A percentile compares a stretch with the other conserved stretches of the same genome.
These are phyloP conservation scores for Acanthamoeba lugdunensis DNA, from an alignment of 208 protist genomes.

Conservation along the genomic window DNA sequence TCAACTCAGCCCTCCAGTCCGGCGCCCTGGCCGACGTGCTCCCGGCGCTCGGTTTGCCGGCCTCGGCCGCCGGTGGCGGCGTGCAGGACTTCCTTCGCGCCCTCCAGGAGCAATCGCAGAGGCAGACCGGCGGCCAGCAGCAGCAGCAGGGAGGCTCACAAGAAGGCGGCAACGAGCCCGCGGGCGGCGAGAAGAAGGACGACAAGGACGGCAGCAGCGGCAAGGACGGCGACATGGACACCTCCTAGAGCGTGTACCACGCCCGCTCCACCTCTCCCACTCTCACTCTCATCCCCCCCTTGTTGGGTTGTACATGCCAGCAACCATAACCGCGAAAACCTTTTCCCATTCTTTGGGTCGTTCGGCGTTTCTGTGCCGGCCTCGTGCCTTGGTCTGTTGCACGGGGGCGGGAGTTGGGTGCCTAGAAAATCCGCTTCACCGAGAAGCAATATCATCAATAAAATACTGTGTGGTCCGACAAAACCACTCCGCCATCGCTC, in stretches of 20 bases:
- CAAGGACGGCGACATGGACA: conserved; percentile 24
- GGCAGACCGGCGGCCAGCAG: background rate
- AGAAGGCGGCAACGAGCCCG: background rate
- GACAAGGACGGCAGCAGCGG: background rate
- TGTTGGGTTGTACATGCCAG: too few species aligned
- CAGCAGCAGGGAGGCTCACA: background rate
- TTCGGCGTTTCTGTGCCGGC: too few species aligned
- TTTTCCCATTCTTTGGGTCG: too few species aligned
- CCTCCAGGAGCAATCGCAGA: conserved; percentile 10
- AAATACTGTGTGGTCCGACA: too few species aligned
- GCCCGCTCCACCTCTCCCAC: too few species aligned
- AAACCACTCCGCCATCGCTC: too few species aligned
- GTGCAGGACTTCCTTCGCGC: conserved; percentile 61
- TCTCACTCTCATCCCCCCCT: too few species aligned
- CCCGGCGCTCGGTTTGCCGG: conserved; percentile 33
- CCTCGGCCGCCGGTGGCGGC: background rate
- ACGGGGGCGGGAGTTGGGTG: too few species aligned
- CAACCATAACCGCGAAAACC: too few species aligned
- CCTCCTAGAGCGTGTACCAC: background rate
- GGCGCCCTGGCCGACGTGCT: conserved; percentile 53
- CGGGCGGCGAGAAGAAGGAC: conserved; percentile 16
- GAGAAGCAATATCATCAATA: too few species aligned
- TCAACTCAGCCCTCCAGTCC: conserved; percentile 69
- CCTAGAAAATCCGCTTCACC: too few species aligned
- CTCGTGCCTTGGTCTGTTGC: too few species aligned